Percentiles rank a stretch among this genome's conserved stretches.
These are phyloP conservation scores for Peribolospora baueri DNA, from an alignment of 768 basidiomycete genomes.

Conservation along the genomic window DNA sequence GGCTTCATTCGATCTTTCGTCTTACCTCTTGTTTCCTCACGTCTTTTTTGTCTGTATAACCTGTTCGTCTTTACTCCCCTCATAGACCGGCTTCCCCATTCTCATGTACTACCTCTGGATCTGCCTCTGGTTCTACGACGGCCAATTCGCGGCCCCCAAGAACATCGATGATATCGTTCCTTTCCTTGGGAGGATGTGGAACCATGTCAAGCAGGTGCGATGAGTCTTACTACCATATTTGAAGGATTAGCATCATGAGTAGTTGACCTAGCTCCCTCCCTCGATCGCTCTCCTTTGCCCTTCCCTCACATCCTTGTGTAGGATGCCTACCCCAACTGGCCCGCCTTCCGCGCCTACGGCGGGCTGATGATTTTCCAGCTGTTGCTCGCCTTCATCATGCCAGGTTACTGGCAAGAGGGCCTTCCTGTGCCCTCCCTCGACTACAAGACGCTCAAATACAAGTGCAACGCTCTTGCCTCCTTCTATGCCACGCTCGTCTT, in stretches of 20 bases:
- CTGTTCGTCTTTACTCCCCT: too few species aligned
- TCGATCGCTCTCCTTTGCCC: neutral
- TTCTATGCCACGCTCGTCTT: conserved; percentile 62
- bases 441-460: conserved; percentile 81
- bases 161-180: conserved; percentile 48
- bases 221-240: neutral
- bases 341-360: conserved; percentile 73
- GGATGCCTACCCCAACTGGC: conserved; percentile 75
- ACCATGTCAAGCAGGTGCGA: conserved; percentile 40
- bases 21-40: too few species aligned
- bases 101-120: conserved; percentile 99
- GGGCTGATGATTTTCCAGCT: conserved; percentile 75
- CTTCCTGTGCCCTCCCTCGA: conserved; percentile 83
- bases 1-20: too few species aligned
- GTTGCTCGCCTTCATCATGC: conserved; percentile 66
- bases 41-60: too few species aligned
- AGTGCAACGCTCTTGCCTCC: conserved; percentile 77
- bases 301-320: conserved; percentile 15
- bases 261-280: neutral
- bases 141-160: conserved; percentile 43
- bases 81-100: conserved; percentile 42
- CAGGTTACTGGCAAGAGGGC: conserved; percentile 79
- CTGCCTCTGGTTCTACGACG: conserved; percentile 88
- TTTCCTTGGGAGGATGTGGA: conserved; percentile 60
- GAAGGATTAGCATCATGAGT: conserved; percentile 21